Percentiles rank a stretch among this genome's conserved stretches.
Evolutionary conservation across 2,329 filamentous ascomycete genomes (phyloP).

Genomic region (Coniochaeta pulveracea): DNA sequence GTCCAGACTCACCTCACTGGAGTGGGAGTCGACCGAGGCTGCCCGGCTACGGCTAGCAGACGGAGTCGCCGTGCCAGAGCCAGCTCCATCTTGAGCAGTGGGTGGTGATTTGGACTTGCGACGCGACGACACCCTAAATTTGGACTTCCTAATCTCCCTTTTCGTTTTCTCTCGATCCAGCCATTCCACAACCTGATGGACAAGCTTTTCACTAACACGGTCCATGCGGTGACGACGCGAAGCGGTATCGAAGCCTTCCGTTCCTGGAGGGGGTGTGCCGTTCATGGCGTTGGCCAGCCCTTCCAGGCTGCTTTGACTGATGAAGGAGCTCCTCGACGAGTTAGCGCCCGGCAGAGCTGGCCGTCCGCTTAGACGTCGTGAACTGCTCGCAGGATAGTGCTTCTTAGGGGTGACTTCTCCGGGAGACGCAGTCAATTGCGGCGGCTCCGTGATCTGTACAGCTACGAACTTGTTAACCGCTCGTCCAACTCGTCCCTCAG

Average conservation of each 20-base stretch:
- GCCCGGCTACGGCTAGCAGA: conserved; percentile 19
- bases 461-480: conserved; percentile 22
- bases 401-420: conserved; percentile 28
- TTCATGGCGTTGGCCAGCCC: conserved; percentile 13
- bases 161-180: conserved; percentile 67
- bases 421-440: conserved; percentile 14
- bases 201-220: conserved; percentile 39
- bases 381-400: conserved; percentile 31
- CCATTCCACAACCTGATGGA: conserved; percentile 74
- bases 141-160: conserved; percentile 43
- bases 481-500: no score
- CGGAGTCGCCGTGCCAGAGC: conserved; percentile 10
- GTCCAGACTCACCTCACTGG: conserved; percentile 64
- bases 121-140: conserved; percentile 29
- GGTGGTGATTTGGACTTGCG: conserved; percentile 22
- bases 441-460: conserved; percentile 47
- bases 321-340: conserved; percentile 33
- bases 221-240: conserved; percentile 22
- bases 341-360: conserved; percentile 20
- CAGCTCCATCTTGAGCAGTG: conserved; percentile 9
- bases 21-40: conserved; percentile 53
- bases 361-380: conserved; percentile 31
- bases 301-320: conserved; percentile 25
- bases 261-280: conserved; percentile 14
- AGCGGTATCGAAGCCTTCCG: conserved; percentile 16